Conservation (phyloP, 176 grass and related monocot genomes). For the Oryza coarctata region DNA sequence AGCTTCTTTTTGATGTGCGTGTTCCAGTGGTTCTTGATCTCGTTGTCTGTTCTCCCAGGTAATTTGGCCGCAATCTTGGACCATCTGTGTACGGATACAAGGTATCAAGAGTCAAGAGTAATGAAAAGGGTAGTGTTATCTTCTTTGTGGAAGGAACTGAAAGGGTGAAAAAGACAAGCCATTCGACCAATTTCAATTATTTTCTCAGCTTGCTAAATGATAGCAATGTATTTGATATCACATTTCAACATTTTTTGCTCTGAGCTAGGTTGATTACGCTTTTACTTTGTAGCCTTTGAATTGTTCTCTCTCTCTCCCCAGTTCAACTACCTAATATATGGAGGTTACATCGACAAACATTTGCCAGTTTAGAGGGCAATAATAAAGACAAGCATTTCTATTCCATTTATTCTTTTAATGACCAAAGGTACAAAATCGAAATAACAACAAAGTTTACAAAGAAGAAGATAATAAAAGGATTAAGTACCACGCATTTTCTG, state of each 20-base stretch:
- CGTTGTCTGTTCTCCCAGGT: conserved; percentile 78
- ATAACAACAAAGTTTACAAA: not conserved
- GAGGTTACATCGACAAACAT: not conserved
- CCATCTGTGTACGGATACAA: conserved; percentile 46
- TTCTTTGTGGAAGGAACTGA: not conserved
- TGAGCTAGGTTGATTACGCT: conserved; percentile 1
- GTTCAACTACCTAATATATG: conserved; percentile 8
- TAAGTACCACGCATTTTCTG: not conserved
- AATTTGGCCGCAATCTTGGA: conserved; percentile 76
- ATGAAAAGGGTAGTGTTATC: not conserved
- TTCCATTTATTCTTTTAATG: not conserved
- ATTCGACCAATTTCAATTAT: not conserved
- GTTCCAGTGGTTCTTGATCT: conserved; percentile 97
- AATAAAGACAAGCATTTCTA: not conserved
- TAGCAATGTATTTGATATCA: not conserved
- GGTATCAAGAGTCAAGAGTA: not conserved
- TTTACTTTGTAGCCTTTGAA: not conserved
- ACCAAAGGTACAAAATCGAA: not conserved
- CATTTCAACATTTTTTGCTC: conserved; percentile 2
- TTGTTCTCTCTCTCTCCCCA: not conserved
- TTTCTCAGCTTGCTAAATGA: not conserved
- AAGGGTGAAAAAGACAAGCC: not conserved
- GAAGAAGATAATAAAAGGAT: not conserved
- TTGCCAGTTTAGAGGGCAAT: conserved; percentile 7
- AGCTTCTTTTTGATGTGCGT: conserved; percentile 94